These are phyloP conservation scores for Diacronema lutheri DNA, from an alignment of 78 protist genomes.

Conservation along the genomic window DNA sequence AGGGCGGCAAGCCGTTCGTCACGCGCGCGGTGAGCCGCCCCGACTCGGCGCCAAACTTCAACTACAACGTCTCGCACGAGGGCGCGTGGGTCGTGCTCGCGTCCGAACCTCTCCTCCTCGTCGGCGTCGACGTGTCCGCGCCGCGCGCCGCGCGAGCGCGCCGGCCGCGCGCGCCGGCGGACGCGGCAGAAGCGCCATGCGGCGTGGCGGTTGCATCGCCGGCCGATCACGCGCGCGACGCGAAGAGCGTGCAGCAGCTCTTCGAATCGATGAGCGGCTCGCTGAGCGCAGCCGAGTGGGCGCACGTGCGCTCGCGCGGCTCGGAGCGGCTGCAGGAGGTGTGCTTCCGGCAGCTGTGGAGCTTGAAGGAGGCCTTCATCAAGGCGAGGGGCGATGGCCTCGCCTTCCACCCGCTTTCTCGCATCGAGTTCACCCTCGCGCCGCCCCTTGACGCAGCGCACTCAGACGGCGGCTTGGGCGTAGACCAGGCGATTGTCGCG, in stretches of 20 bases:
- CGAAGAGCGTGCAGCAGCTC: not conserved
- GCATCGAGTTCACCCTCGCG: not conserved
- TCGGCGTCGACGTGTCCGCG: conserved; percentile 22
- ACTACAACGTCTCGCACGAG: conserved; percentile 29
- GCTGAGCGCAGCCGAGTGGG: not conserved
- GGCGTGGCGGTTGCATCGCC: too few relatives aligned
- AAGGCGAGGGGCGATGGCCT: conserved; percentile 40
- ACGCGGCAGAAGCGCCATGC: too few relatives aligned
- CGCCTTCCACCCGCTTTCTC: not conserved
- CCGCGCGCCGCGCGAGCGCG: not conserved
- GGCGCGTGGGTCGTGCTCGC: conserved; percentile 2
- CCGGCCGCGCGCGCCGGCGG: not conserved
- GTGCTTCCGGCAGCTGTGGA: not conserved
- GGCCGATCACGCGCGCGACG: not conserved
- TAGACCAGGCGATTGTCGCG: not conserved
- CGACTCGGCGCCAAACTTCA: conserved; percentile 11
- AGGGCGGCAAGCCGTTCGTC: not conserved
- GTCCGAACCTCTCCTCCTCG: not conserved
- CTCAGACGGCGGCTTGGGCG: not conserved
- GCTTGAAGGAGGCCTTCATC: conserved; percentile 18
- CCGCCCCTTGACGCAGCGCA: not conserved
- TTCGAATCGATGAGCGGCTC: not conserved
- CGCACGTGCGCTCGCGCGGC: not conserved
- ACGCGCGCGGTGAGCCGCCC: not conserved
- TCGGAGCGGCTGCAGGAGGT: not conserved